Percentiles rank a stretch among this genome's conserved stretches.
Evolutionary conservation across 2,329 filamentous ascomycete genomes (phyloP).

Genomic region (Elsinoe batatas): DNA sequence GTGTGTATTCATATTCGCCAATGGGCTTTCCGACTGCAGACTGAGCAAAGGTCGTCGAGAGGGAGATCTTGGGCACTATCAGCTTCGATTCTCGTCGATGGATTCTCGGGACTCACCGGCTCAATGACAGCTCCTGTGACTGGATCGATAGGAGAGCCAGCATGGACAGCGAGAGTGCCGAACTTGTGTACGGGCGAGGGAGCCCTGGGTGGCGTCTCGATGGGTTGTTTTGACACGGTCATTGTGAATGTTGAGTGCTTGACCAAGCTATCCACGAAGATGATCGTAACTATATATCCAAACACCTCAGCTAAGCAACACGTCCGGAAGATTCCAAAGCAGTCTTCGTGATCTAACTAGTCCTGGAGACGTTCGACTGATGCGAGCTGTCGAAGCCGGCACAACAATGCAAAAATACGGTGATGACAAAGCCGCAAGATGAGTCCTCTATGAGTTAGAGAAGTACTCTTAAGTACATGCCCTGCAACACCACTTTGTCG

Average conservation of each 20-base stretch:
- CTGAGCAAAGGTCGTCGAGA: constrained; percentile 96
- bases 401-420: background rate
- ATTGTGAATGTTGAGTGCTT: background rate
- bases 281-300: background rate
- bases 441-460: background rate
- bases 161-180: constrained; percentile 90
- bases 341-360: background rate
- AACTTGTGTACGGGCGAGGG: constrained; percentile 70
- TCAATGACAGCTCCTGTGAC: constrained; percentile 92
- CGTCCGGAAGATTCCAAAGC: background rate
- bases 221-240: constrained; percentile 37
- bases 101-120: constrained; percentile 38
- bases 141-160: constrained; percentile 82
- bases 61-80: constrained; percentile 55
- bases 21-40: constrained; percentile 76
- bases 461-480: background rate
- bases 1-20: constrained; percentile 84
- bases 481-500: background rate
- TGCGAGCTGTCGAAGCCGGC: background rate
- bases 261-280: background rate
- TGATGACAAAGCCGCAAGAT: constrained; percentile 4
- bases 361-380: background rate
- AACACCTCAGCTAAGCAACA: background rate
- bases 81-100: background rate
- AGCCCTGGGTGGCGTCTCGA: constrained; percentile 64